These are phyloP conservation scores for Pythium periplocum DNA, from an alignment of 352 stramenopile genomes.

Conservation along the genomic window DNA sequence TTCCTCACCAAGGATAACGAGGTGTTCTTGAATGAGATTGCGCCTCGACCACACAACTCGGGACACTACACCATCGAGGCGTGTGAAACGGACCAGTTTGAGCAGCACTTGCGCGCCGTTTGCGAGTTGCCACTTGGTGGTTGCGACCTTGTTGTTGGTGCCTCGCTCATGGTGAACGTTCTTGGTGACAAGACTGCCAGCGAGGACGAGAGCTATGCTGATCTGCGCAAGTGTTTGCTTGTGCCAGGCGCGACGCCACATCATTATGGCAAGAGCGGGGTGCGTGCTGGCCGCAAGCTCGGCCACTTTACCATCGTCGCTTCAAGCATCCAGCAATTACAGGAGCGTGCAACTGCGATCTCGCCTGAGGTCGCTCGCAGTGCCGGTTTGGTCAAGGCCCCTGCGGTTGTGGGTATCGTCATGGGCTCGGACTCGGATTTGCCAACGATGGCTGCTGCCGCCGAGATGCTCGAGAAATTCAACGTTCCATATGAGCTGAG, in stretches of 20 bases:
- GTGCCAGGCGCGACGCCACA: constrained; percentile 90
- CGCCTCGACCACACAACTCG: constrained; percentile 97
- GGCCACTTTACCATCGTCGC: constrained; percentile 96
- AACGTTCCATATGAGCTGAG: constrained; percentile 94
- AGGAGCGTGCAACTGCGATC: constrained; percentile 53
- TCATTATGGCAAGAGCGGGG: constrained; percentile 94
- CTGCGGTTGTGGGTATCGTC: constrained; percentile 79
- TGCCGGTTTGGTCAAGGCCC: constrained; percentile 28
- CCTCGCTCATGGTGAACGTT: constrained; percentile 91
- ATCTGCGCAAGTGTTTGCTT: constrained; percentile 51
- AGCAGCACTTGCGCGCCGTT: constrained; percentile 96
- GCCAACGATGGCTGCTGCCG: constrained; percentile 94
- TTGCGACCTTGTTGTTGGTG: constrained; percentile 88
- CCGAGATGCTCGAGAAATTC: constrained; percentile 95
- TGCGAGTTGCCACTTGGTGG: constrained; percentile 92
- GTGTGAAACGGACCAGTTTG: constrained; percentile 97
- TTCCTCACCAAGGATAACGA: constrained; percentile 88
- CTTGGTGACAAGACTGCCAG: constrained; percentile 56
- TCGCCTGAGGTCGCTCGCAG: constrained; percentile 35
- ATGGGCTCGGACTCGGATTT: constrained; percentile 96
- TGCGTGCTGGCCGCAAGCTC: constrained; percentile 93
- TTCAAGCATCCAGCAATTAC: constrained; percentile 77
- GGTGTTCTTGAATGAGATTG: constrained; percentile 97
- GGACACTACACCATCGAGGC: constrained; percentile 99
- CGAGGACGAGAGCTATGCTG: constrained; percentile 80